Base-by-base conservation (phyloP, 169 alveolate genomes). In the Plasmodium sp. region DNA sequence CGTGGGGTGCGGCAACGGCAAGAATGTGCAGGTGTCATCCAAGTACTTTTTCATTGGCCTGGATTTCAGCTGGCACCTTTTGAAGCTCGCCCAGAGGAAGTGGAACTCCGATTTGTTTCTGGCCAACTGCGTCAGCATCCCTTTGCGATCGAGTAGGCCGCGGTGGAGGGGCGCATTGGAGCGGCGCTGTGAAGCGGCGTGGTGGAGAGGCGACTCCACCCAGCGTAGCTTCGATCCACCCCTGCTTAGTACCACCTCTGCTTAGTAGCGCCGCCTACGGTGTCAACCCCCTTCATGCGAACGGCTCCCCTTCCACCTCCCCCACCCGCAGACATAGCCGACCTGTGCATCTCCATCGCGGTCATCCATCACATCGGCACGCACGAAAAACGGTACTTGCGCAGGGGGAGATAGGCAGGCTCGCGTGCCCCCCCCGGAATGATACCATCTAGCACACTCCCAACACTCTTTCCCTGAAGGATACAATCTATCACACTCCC, bases 1-100 rank as follows among this genome's bases (percentile, higher is more conserved):
- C 95, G 98, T 98, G 4, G 99, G 99, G 3, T 99, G 99, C 94
- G 99, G 99, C 72, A 99, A 98, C 96, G 99, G 99, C 6, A 99
- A 99, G 95, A 98, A 99, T 95, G 96, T 98, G 54, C 94, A 95
- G 94, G 92, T 96, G 95, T 90, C 91, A 93, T 67, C 75, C 7
- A 96, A 95, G 56, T 73, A 85, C 54, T 92, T 90, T 43, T 97
- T 96, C 83, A 93, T 98, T 45, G 99, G 99, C 36, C 96, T 98
- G 2, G 99, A 99, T 91, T 94, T 98, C 58, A 97, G 99, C 84
- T 93, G 84, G 4, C 97, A 97, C 81, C 92, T 98, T 81, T 97
- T 92, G 94, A 97, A 84, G 96, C 94, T 33, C 90, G 98, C 93
- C 92, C 94, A 92, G 96, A 97, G 79, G 96, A 96, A 93, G 39